These are phyloP conservation scores for Rhodotorula diobovata DNA, from an alignment of 768 basidiomycete species.

Conservation along the genomic window DNA sequence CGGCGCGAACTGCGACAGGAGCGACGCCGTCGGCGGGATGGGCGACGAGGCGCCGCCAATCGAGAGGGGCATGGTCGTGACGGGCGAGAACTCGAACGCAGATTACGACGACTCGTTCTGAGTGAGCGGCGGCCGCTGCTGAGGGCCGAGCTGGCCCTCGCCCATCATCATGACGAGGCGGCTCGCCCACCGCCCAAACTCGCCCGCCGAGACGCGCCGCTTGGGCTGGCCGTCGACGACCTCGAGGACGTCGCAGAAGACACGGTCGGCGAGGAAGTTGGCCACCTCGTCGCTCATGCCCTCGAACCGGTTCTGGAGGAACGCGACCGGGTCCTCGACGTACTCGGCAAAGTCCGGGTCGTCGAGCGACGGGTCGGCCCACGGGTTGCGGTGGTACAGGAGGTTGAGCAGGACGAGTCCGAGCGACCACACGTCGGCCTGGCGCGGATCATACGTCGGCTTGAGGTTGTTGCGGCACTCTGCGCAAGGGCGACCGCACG, in stretches of 20 bases:
- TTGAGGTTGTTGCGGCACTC: conserved; percentile 97
- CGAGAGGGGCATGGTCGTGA: conserved; percentile 20
- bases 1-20: conserved; percentile 34
- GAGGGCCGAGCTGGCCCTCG: conserved; percentile 18
- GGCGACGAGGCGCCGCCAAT: conserved; percentile 8
- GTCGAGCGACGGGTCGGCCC: conserved; percentile 86
- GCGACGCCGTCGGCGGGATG: conserved; percentile 2
- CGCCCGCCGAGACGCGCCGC: conserved; percentile 67
- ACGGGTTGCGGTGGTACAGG: conserved; percentile 97
- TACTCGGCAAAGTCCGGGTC: conserved; percentile 77
- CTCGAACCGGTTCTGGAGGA: conserved; percentile 83
- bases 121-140: background rate
- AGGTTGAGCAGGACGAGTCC: conserved; percentile 99
- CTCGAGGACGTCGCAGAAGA: conserved; percentile 67
- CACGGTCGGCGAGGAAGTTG: conserved; percentile 72
- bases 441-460: conserved; percentile 86
- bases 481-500: conserved; percentile 43
- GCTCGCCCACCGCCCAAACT: conserved; percentile 80
- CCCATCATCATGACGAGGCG: conserved; percentile 53
- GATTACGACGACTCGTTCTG: conserved; percentile 39
- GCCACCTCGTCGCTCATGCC: conserved; percentile 65
- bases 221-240: conserved; percentile 24
- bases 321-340: conserved; percentile 69
- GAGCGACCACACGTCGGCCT: conserved; percentile 97
- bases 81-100: conserved; percentile 28